A percentile compares a stretch with the other conserved stretches of the same genome.
phyloP scores from a whole-genome alignment of 164 flowering plant genomes.

The Tinospora cordifolia region DNA sequence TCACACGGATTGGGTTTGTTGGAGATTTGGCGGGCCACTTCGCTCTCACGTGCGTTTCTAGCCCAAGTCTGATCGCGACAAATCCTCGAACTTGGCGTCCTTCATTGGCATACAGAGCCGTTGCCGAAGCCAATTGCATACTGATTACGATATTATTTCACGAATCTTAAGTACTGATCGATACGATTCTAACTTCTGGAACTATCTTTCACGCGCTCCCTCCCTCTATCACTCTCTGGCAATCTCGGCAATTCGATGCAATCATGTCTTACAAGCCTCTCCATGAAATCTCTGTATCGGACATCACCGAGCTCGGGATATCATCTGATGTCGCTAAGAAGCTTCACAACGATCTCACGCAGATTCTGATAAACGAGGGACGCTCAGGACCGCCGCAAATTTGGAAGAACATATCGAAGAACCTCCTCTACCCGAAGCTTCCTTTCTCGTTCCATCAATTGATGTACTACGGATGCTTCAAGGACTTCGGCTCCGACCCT shows the following conservation, averaged over 20 bases:
- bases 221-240: neutral
- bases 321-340: slow-evolving; percentile 26
- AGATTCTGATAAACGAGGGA: slow-evolving; percentile 37
- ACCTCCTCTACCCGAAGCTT: slow-evolving; percentile 49
- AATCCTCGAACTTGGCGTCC: no score
- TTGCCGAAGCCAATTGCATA: no score
- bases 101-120: no score
- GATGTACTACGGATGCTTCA: slow-evolving; percentile 86
- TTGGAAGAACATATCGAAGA: slow-evolving; percentile 50
- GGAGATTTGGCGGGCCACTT: no score
- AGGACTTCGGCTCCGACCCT: slow-evolving; percentile 58
- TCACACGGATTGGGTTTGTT: no score
- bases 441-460: slow-evolving; percentile 83
- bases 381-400: slow-evolving; percentile 33
- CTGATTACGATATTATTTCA: no score
- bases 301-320: slow-evolving; percentile 49
- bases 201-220: no score
- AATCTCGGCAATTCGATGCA: neutral
- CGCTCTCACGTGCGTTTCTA: no score
- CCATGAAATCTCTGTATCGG: slow-evolving; percentile 32
- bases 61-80: no score
- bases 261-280: slow-evolving; percentile 34
- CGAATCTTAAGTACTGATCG: no score
- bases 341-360: slow-evolving; percentile 36
- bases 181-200: no score